Evolutionary conservation across 2,329 filamentous ascomycete species (phyloP).

Genomic region (Colletotrichum spinosum): DNA sequence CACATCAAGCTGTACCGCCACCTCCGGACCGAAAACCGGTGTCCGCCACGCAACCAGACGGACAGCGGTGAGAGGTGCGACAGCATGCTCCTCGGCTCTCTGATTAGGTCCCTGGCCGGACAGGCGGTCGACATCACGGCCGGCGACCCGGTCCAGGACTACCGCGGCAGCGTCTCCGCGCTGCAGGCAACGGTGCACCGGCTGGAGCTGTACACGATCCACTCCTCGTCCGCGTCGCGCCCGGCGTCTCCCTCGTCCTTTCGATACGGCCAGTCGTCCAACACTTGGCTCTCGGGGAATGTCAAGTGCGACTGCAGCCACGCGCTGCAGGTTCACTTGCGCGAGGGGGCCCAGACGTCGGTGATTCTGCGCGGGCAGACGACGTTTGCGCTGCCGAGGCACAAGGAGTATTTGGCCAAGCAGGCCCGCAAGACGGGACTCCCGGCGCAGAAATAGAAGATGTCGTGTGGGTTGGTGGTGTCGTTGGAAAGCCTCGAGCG

Average conservation of each 20-base stretch:
- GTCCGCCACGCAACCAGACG: constrained; percentile 11
- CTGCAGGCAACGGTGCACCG: constrained; percentile 17
- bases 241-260: neutral
- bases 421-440: constrained; percentile 23
- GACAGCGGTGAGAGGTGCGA: constrained; percentile 17
- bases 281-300: neutral
- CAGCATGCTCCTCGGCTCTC: constrained; percentile 30
- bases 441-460: neutral
- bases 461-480: too few relatives aligned
- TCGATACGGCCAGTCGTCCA: neutral
- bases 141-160: constrained; percentile 1
- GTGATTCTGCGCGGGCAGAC: neutral
- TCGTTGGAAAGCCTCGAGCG: too few relatives aligned
- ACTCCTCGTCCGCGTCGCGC: constrained; percentile 10
- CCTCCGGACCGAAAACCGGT: constrained; percentile 11
- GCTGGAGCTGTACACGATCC: constrained; percentile 25
- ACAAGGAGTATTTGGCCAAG: constrained; percentile 23
- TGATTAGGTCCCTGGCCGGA: constrained; percentile 23
- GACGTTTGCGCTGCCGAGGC: constrained; percentile 10
- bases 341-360: constrained; percentile 12
- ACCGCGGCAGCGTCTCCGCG: constrained; percentile 19
- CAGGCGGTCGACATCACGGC: constrained; percentile 17
- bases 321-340: neutral
- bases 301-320: constrained; percentile 22
- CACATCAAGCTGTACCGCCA: constrained; percentile 15